These are phyloP conservation scores for Penicillium decumbens DNA, from an alignment of 2,329 filamentous ascomycete genomes.

Conservation along the genomic window DNA sequence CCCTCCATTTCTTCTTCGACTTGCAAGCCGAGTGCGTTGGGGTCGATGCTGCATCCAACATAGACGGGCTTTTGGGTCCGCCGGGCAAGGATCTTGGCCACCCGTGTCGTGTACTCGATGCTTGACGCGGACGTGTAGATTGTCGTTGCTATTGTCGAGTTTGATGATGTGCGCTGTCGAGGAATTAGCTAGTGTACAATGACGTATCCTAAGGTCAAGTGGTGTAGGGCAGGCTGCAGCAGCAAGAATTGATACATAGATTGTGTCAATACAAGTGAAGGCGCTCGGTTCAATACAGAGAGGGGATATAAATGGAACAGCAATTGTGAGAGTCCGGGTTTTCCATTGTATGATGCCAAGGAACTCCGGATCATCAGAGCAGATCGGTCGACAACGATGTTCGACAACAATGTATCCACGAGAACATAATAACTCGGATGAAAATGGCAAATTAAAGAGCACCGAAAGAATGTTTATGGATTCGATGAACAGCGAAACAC, in stretches of 20 bases:
- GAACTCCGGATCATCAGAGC: neutral
- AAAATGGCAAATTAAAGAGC: neutral
- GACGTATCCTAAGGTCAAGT: neutral
- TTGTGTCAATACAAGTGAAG: neutral
- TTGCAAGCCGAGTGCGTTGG: conserved; percentile 69
- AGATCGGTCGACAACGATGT: neutral
- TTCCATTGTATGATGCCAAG: neutral
- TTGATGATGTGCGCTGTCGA: conserved; percentile 40
- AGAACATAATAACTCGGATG: neutral
- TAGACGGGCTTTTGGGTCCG: conserved; percentile 73
- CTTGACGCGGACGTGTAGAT: conserved; percentile 69
- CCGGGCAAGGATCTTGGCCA: conserved; percentile 78
- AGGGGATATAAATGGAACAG: neutral
- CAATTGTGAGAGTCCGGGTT: neutral
- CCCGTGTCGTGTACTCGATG: conserved; percentile 77
- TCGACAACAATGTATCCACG: neutral
- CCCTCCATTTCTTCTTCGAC: conserved; percentile 94
- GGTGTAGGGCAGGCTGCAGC: neutral
- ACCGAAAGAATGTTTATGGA: neutral
- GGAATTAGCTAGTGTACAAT: conserved; percentile 8
- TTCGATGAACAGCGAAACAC: neutral
- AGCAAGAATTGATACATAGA: neutral
- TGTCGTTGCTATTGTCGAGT: conserved; percentile 64
- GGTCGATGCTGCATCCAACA: conserved; percentile 80
- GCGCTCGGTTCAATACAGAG: neutral